Percentiles rank a stretch among this genome's conserved stretches.
These are phyloP conservation scores for Gelatoporia subvermispora DNA, from an alignment of 768 basidiomycete species.

Conservation along the genomic window DNA sequence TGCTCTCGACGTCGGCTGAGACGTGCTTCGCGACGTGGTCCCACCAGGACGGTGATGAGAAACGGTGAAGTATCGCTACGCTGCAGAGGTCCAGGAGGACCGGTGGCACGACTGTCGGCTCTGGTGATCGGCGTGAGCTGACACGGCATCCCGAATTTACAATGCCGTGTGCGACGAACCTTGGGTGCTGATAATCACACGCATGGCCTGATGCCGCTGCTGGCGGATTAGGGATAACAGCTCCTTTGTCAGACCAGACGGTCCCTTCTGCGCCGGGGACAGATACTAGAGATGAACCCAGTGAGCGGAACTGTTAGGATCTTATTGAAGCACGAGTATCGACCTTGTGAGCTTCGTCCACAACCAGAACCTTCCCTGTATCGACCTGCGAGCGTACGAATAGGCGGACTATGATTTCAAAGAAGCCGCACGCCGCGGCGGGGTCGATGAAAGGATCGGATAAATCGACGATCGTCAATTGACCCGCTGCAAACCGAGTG, in stretches of 20 bases:
- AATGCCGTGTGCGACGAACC: slow-evolving; percentile 30
- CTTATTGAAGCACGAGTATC: no score
- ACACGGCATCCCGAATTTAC: not conserved
- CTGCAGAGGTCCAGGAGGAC: slow-evolving; percentile 65
- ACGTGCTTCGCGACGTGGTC: slow-evolving; percentile 64
- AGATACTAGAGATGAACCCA: slow-evolving; percentile 46
- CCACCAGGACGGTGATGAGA: slow-evolving; percentile 77
- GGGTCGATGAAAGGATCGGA: slow-evolving; percentile 73
- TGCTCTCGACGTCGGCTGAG: slow-evolving; percentile 52
- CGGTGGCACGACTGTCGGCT: slow-evolving; percentile 69
- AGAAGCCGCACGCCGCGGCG: slow-evolving; percentile 60
- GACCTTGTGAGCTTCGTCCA: slow-evolving; percentile 77
- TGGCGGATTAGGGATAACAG: slow-evolving; percentile 59
- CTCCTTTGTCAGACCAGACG: slow-evolving; percentile 52
- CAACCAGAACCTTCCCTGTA: slow-evolving; percentile 64
- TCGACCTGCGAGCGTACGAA: slow-evolving; percentile 57
- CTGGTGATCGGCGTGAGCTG: slow-evolving; percentile 26
- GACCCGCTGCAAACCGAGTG: slow-evolving; percentile 42
- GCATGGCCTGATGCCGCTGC: slow-evolving; percentile 68
- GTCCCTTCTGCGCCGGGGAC: slow-evolving; percentile 33
- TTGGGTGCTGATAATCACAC: slow-evolving; percentile 72
- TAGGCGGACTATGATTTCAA: slow-evolving; percentile 62
- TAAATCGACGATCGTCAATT: slow-evolving; percentile 63
- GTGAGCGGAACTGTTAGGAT: no score
- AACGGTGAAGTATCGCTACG: slow-evolving; percentile 62